These are phyloP conservation scores for Geum urbanum DNA, from an alignment of 306 rosid species.

Conservation along the genomic window DNA sequence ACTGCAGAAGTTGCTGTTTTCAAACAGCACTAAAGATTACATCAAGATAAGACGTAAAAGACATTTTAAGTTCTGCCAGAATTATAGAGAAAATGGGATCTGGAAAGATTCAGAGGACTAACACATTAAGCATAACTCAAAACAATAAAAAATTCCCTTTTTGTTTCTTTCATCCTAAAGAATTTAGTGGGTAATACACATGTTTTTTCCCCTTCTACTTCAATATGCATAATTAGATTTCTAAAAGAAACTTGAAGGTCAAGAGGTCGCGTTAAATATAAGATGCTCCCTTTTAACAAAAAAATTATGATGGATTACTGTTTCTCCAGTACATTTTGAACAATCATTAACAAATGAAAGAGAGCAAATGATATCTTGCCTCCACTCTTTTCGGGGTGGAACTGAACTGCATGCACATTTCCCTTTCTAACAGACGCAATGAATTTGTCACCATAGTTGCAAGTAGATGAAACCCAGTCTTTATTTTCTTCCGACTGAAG, in stretches of 20 bases:
- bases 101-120: not conserved
- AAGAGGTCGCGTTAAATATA: not conserved
- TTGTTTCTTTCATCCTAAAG: not conserved
- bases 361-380: conserved; percentile 50
- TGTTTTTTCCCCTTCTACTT: not conserved
- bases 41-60: not conserved
- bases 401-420: conserved; percentile 94
- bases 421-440: conserved; percentile 88
- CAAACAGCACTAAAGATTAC: not conserved
- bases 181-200: not conserved
- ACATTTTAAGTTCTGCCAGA: not conserved
- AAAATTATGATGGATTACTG: not conserved
- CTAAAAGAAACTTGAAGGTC: conserved; percentile 3
- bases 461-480: conserved; percentile 89
- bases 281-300: not conserved
- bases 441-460: conserved; percentile 82
- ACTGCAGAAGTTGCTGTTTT: not conserved
- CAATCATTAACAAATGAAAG: not conserved
- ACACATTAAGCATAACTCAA: not conserved
- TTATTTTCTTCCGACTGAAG: conserved; percentile 77
- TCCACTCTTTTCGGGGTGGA: conserved; percentile 99
- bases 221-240: not conserved
- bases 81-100: not conserved
- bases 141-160: too few species aligned
- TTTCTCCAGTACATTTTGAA: conserved; percentile 10